Percentiles rank a stretch among this genome's conserved stretches.
phyloP scores from a whole-genome alignment of 1,139 yeast species.

The Taiozyma onychis region DNA sequence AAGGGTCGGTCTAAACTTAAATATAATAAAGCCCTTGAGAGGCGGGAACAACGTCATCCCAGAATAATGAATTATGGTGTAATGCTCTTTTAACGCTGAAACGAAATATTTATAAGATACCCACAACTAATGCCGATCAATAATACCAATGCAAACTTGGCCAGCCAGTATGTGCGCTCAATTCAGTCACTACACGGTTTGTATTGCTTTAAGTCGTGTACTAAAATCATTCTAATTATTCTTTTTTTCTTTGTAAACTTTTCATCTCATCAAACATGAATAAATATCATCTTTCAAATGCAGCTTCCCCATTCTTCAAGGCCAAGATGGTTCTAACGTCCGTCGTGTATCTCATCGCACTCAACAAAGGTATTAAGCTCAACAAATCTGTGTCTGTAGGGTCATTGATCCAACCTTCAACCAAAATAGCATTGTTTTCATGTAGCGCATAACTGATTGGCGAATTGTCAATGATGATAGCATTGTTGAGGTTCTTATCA shows the following conservation, averaged over 20 bases:
- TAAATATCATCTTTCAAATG: conserved; percentile 39
- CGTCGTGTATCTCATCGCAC: conserved; percentile 71
- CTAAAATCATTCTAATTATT: neutral
- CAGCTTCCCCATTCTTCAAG: conserved; percentile 69
- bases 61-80: neutral
- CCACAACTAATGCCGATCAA: neutral
- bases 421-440: conserved; percentile 82
- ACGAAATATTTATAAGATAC: neutral
- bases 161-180: too few relatives aligned
- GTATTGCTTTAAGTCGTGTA: neutral
- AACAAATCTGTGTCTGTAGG: conserved; percentile 81
- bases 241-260: neutral
- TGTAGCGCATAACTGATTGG: conserved; percentile 84
- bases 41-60: conserved; percentile 37
- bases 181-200: too few relatives aligned
- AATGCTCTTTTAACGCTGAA: neutral
- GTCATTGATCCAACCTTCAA: conserved; percentile 97
- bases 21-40: conserved; percentile 52
- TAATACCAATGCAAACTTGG: neutral
- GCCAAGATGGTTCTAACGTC: conserved; percentile 85
- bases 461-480: conserved; percentile 84
- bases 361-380: conserved; percentile 73
- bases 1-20: conserved; percentile 32
- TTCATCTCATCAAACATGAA: neutral
- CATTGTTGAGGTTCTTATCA: conserved; percentile 55